Evolutionary conservation across 1,284 basidiomycete genomes (phyloP).

Genomic region (Wolfiporia cocos): DNA sequence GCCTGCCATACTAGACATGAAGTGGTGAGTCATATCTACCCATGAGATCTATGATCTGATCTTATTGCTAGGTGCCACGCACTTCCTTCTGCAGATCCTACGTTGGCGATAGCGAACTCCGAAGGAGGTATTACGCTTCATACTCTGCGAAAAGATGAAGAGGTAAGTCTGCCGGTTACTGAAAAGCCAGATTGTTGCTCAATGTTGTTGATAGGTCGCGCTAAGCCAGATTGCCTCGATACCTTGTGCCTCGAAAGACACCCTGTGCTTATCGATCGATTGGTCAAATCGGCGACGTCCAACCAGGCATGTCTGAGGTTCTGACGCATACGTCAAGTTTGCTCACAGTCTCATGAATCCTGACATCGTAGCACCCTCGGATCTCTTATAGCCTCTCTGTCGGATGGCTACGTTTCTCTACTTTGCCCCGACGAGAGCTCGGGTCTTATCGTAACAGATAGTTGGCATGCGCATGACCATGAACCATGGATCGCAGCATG

Average conservation of each 20-base stretch:
- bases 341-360: not conserved
- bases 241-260: slow-evolving; percentile 50
- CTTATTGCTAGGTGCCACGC: slow-evolving; percentile 47
- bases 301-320: slow-evolving; percentile 17
- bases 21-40: slow-evolving; percentile 61
- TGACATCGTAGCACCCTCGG: slow-evolving; percentile 35
- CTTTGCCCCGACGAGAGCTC: slow-evolving; percentile 40
- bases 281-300: slow-evolving; percentile 67
- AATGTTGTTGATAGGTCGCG: not conserved
- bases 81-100: slow-evolving; percentile 32
- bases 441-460: slow-evolving; percentile 38
- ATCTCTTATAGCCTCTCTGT: slow-evolving; percentile 75
- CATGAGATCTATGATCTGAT: not conserved
- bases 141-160: slow-evolving; percentile 37
- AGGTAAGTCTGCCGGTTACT: slow-evolving; percentile 38
- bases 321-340: no score
- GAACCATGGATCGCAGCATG: slow-evolving; percentile 95
- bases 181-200: not conserved
- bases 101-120: slow-evolving; percentile 76
- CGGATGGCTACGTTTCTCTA: slow-evolving; percentile 66
- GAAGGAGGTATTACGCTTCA: slow-evolving; percentile 72
- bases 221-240: slow-evolving; percentile 45
- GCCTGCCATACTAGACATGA: slow-evolving; percentile 87
- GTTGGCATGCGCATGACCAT: slow-evolving; percentile 88
- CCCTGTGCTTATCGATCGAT: slow-evolving; percentile 82